Base-by-base conservation (phyloP, 805 yeast genomes). In the Lachancea quebecensis region DNA sequence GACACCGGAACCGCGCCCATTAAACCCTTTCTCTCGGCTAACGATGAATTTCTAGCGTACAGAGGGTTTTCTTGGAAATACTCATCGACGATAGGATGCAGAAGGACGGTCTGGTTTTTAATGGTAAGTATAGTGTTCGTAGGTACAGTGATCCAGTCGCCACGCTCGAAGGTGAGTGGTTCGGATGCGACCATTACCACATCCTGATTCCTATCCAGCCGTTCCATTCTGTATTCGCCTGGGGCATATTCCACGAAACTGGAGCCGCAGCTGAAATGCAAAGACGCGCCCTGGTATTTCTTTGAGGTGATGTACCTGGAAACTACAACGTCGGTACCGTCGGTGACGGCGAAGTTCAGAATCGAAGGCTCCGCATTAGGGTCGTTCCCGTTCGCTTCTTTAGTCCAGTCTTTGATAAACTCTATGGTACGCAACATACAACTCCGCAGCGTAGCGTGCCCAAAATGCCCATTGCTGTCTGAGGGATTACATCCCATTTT, bases 131-230 rank as follows among this genome's bases (percentile, higher is more conserved):
- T 70, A 2, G 97, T 85, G 62, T 93, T 93, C 1, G 98, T 85
- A 2, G 98, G 98, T 0, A 93, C 95, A 3, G 96, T 82, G 42
- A 91, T 85, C 99, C 99, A 93, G 66, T 93, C 99, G 34, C 90
- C 91, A 45, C 99, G 71, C 67, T 93, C 98, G 64, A 93, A 93
- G 0, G 99, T 93, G 46, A 93, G 72, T 0, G 99, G 99, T 60
- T 93, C 99, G 14, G 95, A 84, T 1, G 99, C 96, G 41, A 93
- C 93, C 82, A 93, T 84, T n/a, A 91, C 83, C 14, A 93, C 91
- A 64, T 88, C 91, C 64, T 91, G 97, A 9, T 93, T 85, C 44
- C 97, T 74, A 64, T 90, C 95, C 49, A 86, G 71, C 44, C 99
- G 75, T 65, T 93, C 97, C 96, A 93, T 89, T 57, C 85, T 77